phyloP scores from a whole-genome alignment of 2,329 filamentous ascomycete species.

The Mariannaea elegans region DNA sequence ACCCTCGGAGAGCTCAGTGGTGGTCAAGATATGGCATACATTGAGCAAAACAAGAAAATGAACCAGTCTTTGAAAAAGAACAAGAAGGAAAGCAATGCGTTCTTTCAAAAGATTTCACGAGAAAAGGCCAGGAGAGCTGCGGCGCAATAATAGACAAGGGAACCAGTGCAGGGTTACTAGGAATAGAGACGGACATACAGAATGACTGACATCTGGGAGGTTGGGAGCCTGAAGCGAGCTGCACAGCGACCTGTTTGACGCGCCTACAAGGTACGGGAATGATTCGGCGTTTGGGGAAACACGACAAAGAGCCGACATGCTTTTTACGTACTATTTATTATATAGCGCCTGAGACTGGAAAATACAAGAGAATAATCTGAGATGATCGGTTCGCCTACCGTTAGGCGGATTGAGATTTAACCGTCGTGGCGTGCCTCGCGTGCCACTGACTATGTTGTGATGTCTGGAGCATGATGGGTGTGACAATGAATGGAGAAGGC shows the following conservation, averaged over 20 bases:
- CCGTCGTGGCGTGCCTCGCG: too few relatives aligned
- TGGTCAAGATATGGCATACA: slow-evolving; percentile 97
- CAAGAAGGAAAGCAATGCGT: slow-evolving; percentile 51
- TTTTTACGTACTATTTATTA: slow-evolving; percentile 15
- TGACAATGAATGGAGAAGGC: too few relatives aligned
- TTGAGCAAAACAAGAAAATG: slow-evolving; percentile 79
- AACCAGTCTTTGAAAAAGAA: slow-evolving; percentile 58
- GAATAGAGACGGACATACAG: slow-evolving; percentile 10
- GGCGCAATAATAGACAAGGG: slow-evolving; percentile 39
- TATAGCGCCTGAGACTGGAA: not conserved
- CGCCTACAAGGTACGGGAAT: slow-evolving; percentile 28
- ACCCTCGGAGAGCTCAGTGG: slow-evolving; percentile 87
- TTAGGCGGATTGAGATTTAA: too few relatives aligned
- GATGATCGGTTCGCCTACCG: not conserved
- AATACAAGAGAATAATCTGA: too few relatives aligned
- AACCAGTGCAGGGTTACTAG: not conserved
- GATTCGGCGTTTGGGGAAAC: slow-evolving; percentile 37
- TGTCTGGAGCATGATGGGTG: not conserved
- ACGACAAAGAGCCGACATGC: slow-evolving; percentile 10
- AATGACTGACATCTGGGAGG: not conserved
- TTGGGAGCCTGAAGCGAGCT: not conserved
- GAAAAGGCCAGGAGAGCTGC: slow-evolving; percentile 52
- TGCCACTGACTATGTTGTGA: too few relatives aligned
- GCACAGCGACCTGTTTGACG: not conserved
- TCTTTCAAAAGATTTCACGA: slow-evolving; percentile 55